Evolutionary conservation across 2,329 filamentous ascomycete genomes (phyloP), one percentile per base, ranked within the genome.

Genomic region (Calonectria pteridis): DNA sequence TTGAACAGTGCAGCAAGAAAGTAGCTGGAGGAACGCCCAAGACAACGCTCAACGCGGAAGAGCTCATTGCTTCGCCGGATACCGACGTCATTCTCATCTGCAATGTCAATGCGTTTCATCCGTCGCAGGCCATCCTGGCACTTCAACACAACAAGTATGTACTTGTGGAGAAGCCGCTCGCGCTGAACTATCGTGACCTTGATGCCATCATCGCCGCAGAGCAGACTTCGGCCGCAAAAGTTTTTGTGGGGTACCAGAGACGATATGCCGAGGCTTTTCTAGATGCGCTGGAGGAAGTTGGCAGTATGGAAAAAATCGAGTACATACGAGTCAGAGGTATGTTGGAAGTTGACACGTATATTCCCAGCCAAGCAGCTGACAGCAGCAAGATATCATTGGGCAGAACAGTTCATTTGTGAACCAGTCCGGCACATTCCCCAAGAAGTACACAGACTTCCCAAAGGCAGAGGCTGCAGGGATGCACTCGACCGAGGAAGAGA

Each of bases 201-300:
- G 81, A 87, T 31, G 79, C 82, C 0, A 87, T 93, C 28, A 82
- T 88, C 35, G 86, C 83, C 0, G 90, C 90, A 0, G 88, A 91
- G 78, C 80, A 82, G 23, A 77, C 73, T 1, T 85, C 86, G 0
- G 77, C 80, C 14, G 87, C 85, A 0, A 84, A 83, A 6, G 85
- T 92, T 2, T 90, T 93, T 77, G 89, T 93, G 0, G 91, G 90
- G 2, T 91, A 90, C 69, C 91, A 91, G 86, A 84, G 91, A 1
- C 86, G 91, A n/a, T 92, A 92, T 77, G 91, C 91, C 0, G 82
- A 88, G 0, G 86, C 87, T 0, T 92, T 92, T 75, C 81, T 85
- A 0, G 85, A 89, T 29, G 87, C 89, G 0, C 86, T 92, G 50
- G 84, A 87, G 72, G 91, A 93, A 74, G 83, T 93, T 0, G 87